phyloP scores from a whole-genome alignment of 2,329 filamentous ascomycete species.

The Penicillium concentricum region DNA sequence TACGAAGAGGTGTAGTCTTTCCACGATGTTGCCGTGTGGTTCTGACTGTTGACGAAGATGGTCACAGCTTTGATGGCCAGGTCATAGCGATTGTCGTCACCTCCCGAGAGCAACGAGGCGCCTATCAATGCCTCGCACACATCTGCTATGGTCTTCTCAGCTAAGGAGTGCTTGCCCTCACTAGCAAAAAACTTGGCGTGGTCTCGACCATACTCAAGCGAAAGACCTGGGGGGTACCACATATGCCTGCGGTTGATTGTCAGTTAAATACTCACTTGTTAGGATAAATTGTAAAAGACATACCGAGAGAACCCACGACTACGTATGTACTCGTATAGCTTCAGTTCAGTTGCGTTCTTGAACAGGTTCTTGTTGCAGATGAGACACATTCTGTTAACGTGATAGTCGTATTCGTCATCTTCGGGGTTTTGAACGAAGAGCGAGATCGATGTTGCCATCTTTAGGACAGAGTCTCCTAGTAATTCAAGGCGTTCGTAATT shows the following conservation, averaged over 20 bases:
- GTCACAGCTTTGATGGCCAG: slow-evolving; percentile 60
- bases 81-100: slow-evolving; percentile 53
- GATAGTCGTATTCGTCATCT: slow-evolving; percentile 80
- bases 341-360: slow-evolving; percentile 67
- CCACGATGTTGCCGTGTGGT: slow-evolving; percentile 70
- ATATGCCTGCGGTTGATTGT: slow-evolving; percentile 52
- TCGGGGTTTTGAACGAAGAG: slow-evolving; percentile 75
- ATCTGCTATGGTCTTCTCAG: slow-evolving; percentile 89
- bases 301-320: slow-evolving; percentile 76
- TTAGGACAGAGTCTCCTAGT: slow-evolving; percentile 88
- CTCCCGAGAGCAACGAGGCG: slow-evolving; percentile 65
- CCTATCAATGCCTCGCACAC: slow-evolving; percentile 94
- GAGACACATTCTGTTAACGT: slow-evolving; percentile 85
- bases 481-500: slow-evolving; percentile 97
- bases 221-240: slow-evolving; percentile 85
- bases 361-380: slow-evolving; percentile 91
- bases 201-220: slow-evolving; percentile 70
- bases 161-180: slow-evolving; percentile 62
- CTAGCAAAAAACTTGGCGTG: slow-evolving; percentile 48
- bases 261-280: neutral
- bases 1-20: slow-evolving; percentile 72
- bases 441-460: slow-evolving; percentile 91
- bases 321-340: slow-evolving; percentile 72
- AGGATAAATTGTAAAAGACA: slow-evolving; percentile 12
- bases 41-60: slow-evolving; percentile 62